These are phyloP conservation scores for Suillus cothurnatus DNA, from an alignment of 768 basidiomycete species.

Conservation along the genomic window DNA sequence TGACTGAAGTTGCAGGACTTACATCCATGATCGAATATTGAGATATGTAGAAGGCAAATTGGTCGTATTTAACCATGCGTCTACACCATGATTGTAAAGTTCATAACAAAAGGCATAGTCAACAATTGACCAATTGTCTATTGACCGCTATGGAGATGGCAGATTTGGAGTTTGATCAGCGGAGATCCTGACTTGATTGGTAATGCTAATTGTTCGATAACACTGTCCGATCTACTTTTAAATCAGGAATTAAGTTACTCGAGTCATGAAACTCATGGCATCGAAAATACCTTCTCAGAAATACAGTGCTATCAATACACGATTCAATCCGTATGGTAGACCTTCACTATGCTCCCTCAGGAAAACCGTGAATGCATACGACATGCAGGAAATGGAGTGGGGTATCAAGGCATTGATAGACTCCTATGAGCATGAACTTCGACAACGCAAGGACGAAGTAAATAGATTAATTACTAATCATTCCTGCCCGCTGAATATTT, in stretches of 20 bases:
- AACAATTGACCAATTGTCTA: background rate
- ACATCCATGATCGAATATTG: background rate
- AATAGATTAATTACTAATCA: no score
- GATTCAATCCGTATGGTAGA: background rate
- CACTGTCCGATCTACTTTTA: background rate
- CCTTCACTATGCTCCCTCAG: background rate
- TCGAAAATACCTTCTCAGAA: background rate
- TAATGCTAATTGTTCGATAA: background rate
- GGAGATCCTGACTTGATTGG: background rate
- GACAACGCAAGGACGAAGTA: no score
- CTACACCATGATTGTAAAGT: background rate
- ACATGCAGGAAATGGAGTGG: background rate
- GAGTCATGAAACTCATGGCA: background rate
- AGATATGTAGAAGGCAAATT: background rate
- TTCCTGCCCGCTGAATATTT: no score
- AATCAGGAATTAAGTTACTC: background rate
- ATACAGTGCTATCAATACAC: background rate
- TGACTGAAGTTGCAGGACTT: background rate
- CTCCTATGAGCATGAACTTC: background rate
- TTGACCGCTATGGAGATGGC: background rate
- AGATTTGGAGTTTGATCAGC: background rate
- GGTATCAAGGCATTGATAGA: background rate
- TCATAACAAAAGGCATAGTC: background rate
- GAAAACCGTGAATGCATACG: background rate
- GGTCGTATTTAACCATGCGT: background rate